Evolutionary conservation across 768 basidiomycete species (phyloP), one percentile per base, ranked within the genome.

Genomic region (Boletus bicolor): DNA sequence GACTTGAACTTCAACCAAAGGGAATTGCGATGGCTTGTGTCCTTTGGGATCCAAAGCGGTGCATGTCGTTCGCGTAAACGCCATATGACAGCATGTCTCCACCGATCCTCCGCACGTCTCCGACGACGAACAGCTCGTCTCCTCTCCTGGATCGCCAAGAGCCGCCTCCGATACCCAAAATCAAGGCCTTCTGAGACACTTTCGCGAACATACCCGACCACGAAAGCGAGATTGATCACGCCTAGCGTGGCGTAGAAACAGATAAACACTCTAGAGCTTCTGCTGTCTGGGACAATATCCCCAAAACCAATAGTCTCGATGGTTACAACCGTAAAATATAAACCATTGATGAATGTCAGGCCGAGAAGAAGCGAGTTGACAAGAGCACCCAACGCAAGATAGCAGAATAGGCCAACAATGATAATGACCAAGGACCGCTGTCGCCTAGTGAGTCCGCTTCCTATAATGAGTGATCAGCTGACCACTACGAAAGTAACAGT

Each of bases 381-480:
- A 14, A 90, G 75, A 0, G 86, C 81, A 5, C 91, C 92, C 10
- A 93, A 63, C 0, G 86, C 88, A 56, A 93, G 76, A 66, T 91
- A 93, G 55, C 76, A 75, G 24, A 93, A 76, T 1, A 94, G 73
- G 15, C 85, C 66, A 61, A 94, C 93, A 54, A 88, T 82, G 36
- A 89, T 81, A 55, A 93, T 86, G 34, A 87, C 82, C n/a, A 93
- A 79, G 0, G 84, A 81, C 5, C 91, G 82, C 62, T 93, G 92
- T 64, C 85, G 91, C 24, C 80, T 79, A 0, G 91, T 93, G 37
- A 94, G 72, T 1, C 92, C 92, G 59, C 88, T 91, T 5, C 86
- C 88, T 89, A 49, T 15, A 6, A 4, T 2, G 24, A 12, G 30
- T n/a, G 35, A 34, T 57, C n/a, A 54, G 32, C 28, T 49, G 35